A percentile compares a stretch with the other conserved stretches of the same genome.
Conservation (phyloP, 352 stramenopile genomes). For the Blastocystis sp. region DNA sequence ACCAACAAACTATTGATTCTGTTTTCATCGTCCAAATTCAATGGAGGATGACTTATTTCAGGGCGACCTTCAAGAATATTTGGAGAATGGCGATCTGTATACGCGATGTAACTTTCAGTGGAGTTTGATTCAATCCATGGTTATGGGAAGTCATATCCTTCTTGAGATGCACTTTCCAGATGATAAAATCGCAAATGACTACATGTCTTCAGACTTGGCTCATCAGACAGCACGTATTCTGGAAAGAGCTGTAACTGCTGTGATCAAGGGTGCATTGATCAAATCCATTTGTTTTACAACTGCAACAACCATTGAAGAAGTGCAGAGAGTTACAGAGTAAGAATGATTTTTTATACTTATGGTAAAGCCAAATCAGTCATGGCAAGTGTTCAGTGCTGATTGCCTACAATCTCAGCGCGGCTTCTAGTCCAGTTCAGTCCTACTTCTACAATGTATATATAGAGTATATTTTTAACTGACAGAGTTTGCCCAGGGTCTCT, state of each 20-base stretch:
- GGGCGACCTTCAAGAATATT: slow-evolving; percentile 55
- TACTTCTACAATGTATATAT: slow-evolving; percentile 25
- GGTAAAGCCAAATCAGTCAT: slow-evolving; percentile 11
- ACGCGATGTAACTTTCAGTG: slow-evolving; percentile 45
- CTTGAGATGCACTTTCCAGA: slow-evolving; percentile 43
- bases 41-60: slow-evolving; percentile 60
- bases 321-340: slow-evolving; percentile 9
- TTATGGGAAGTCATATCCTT: slow-evolving; percentile 33
- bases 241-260: slow-evolving; percentile 29
- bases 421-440: not conserved
- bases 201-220: not conserved
- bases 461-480: not conserved
- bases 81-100: slow-evolving; percentile 46
- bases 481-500: slow-evolving; percentile 9
- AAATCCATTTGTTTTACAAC: slow-evolving; percentile 35
- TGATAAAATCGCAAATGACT: not conserved
- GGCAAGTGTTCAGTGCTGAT: slow-evolving; percentile 58
- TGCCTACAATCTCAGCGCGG: slow-evolving; percentile 8
- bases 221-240: slow-evolving; percentile 10
- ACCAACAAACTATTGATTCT: not conserved
- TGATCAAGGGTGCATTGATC: slow-evolving; percentile 45
- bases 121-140: slow-evolving; percentile 30
- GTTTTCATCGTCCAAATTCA: not conserved
- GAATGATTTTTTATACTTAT: not conserved
- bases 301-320: slow-evolving; percentile 13